Conservation (phyloP, 306 rosid genomes). For the Pyrus communis region DNA sequence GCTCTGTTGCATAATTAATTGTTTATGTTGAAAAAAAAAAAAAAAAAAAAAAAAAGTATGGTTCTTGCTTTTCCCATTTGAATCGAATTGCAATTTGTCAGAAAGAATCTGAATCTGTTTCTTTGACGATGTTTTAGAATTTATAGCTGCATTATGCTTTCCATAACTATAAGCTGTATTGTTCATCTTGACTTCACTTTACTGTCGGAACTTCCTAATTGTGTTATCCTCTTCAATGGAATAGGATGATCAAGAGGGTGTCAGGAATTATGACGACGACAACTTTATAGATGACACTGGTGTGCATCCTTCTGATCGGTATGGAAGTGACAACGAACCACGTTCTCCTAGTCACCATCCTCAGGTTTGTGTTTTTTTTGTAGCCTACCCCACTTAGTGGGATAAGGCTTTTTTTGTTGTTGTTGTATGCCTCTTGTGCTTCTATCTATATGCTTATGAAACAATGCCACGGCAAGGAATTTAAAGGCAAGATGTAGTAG, state of each 20-base stretch:
- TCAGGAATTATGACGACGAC: slow-evolving; percentile 73
- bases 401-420: too few species aligned
- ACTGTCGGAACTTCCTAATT: slow-evolving; percentile 9
- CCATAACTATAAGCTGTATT: neutral
- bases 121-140: neutral
- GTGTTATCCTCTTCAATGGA: slow-evolving; percentile 7
- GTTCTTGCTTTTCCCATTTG: neutral
- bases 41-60: neutral
- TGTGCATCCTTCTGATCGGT: slow-evolving; percentile 61
- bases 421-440: neutral
- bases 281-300: slow-evolving; percentile 95
- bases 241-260: slow-evolving; percentile 84
- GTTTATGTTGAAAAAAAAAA: neutral
- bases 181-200: slow-evolving; percentile 6
- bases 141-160: neutral
- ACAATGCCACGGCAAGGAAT: neutral
- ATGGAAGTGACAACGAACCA: slow-evolving; percentile 52
- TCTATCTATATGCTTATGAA: neutral
- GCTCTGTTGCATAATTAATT: neutral
- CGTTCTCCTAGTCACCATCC: slow-evolving; percentile 72
- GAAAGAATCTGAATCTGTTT: neutral
- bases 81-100: neutral
- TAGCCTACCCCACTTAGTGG: too few species aligned
- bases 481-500: neutral
- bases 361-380: slow-evolving; percentile 42